Evolutionary conservation across 2,329 filamentous ascomycete genomes (phyloP).

Genomic region (Trichoderma afroharzianum): DNA sequence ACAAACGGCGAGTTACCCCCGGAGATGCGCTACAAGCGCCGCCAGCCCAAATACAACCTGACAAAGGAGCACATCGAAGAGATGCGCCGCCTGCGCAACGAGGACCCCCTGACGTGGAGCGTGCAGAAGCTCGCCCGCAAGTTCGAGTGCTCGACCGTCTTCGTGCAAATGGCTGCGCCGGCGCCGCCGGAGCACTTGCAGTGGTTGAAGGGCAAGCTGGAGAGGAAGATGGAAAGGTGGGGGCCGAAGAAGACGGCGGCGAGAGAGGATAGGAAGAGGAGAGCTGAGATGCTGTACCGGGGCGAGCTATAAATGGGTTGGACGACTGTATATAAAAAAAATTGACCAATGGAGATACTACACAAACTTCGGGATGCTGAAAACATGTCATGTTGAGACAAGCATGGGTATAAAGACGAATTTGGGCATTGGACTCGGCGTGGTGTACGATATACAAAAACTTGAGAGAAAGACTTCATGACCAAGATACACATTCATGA

Average conservation of each 20-base stretch:
- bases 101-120: constrained; percentile 55
- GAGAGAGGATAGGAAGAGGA: constrained; percentile 51
- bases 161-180: constrained; percentile 56
- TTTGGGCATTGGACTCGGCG: background rate
- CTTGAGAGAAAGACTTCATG: background rate
- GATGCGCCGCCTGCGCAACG: constrained; percentile 52
- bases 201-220: constrained; percentile 42
- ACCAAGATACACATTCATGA: background rate
- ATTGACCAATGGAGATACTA: background rate
- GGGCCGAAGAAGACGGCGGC: constrained; percentile 54
- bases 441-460: constrained; percentile 12
- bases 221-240: constrained; percentile 53
- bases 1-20: constrained; percentile 32
- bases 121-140: constrained; percentile 50
- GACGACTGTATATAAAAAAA: background rate
- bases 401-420: background rate
- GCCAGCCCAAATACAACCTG: constrained; percentile 48
- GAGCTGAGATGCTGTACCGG: constrained; percentile 49
- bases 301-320: constrained; percentile 43
- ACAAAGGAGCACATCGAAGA: constrained; percentile 54
- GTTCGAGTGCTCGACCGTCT: constrained; percentile 54
- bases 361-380: background rate
- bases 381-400: background rate
- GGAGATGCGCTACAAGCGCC: constrained; percentile 33
- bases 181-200: constrained; percentile 46